Base-by-base conservation (phyloP, 116 monocot species). In the Papilionanthe hybrid region DNA sequence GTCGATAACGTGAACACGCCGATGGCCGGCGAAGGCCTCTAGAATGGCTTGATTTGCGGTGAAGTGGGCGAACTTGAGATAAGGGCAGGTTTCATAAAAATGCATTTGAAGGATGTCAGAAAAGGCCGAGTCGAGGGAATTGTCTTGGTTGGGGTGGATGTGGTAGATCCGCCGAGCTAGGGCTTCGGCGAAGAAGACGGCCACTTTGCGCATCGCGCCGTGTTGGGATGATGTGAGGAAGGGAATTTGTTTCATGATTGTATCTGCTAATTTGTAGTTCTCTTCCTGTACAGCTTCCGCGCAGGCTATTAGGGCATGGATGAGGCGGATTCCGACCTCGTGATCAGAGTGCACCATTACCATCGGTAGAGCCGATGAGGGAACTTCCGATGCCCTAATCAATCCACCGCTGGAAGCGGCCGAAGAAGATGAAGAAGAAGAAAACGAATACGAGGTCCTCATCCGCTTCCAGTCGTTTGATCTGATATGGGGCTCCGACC, bases 341-440 rank as follows among this genome's bases (percentile, higher is more conserved):
- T 82, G 82, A 1, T 22, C 7, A 27, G 77, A 68, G 42, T 82
- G 77, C 1, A 55, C 77, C 65, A 82, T 69, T 2, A 82, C 55
- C 12, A 82, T 9, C 11, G 82, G 63, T 4, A 81, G 17, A 3
- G 44, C 45, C 0, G 81, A 76, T n/a, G 60, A 28, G 12, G 30
- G 41, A 3, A 50, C 22, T 5, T 20, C 28, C 43, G 30, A 22
- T 3, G 67, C 19, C 9, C 8, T 17, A 20, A 47, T 66, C 25
- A 17, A 7, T 63, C 67, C 78, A 25, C 67, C 78, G 11, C 72
- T 22, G 43, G 43, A 69, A 48, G 29, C 65, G 60, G 81, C 42
- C 25, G 86, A 89, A 0, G 87, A 87, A 17, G 90, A 90, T 17
- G 90, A 87, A 0, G 87, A 87, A 17, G 90, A 90, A 10, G 90